These are phyloP conservation scores for Penicillium sp. DNA, from an alignment of 2,329 filamentous ascomycete species.

Conservation along the genomic window DNA sequence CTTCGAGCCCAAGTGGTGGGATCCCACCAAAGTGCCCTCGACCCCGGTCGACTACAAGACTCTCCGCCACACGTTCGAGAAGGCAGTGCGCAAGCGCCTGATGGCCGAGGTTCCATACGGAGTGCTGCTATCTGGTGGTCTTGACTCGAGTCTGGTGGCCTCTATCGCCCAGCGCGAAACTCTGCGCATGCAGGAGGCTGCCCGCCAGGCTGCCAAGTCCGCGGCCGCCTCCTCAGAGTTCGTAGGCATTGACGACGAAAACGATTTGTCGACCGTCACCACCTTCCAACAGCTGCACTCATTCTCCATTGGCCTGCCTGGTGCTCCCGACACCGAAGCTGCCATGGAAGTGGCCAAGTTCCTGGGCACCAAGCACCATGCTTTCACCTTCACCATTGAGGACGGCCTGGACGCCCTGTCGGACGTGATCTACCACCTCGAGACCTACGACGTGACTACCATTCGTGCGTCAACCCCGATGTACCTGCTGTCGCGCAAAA, in stretches of 20 bases:
- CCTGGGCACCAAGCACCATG: conserved; percentile 95
- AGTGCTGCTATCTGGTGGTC: conserved; percentile 87
- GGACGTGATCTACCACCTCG: conserved; percentile 96
- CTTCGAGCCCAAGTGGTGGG: conserved; percentile 90
- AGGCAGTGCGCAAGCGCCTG: conserved; percentile 87
- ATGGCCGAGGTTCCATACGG: conserved; percentile 99
- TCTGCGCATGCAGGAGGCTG: conserved; percentile 65
- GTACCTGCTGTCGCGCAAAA: conserved; percentile 96
- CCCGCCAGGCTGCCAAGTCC: conserved; percentile 46
- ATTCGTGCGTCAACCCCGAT: conserved; percentile 98
- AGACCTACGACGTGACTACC: conserved; percentile 97
- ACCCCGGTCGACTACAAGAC: conserved; percentile 79
- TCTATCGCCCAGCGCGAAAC: conserved; percentile 95
- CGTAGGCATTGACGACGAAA: conserved; percentile 90
- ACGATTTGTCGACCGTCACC: conserved; percentile 83
- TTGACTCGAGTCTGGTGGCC: conserved; percentile 93
- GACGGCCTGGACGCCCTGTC: conserved; percentile 95
- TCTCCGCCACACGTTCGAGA: conserved; percentile 79
- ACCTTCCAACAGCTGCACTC: conserved; percentile 95
- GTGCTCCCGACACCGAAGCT: conserved; percentile 86
- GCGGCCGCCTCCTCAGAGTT: conserved; percentile 57
- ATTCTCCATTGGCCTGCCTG: conserved; percentile 95
- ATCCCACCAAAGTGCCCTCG: conserved; percentile 72
- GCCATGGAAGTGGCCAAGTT: conserved; percentile 93
- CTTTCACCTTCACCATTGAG: conserved; percentile 96